phyloP scores from a whole-genome alignment of 1,284 basidiomycete genomes.

The Leccinum ponderosum region DNA sequence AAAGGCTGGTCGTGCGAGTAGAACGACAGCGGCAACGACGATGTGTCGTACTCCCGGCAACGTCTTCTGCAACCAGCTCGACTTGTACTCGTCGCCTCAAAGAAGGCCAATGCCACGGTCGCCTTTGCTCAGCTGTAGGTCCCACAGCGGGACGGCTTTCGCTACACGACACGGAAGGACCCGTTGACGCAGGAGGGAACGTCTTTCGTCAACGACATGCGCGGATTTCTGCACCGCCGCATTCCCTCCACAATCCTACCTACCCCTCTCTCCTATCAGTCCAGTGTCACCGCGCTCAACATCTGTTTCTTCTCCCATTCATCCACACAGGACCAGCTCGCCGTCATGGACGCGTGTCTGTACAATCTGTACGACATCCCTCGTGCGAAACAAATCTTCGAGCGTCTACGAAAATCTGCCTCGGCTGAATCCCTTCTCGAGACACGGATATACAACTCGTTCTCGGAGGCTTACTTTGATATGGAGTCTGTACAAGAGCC shows the following conservation, averaged over 20 bases:
- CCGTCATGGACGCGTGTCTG: too few species aligned
- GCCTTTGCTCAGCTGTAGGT: constrained; percentile 43
- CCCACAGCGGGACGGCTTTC: constrained; percentile 39
- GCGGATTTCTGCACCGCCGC: constrained; percentile 49
- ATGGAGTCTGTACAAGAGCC: constrained; percentile 53
- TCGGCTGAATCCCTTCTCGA: constrained; percentile 39
- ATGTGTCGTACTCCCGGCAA: constrained; percentile 61
- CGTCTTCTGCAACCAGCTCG: constrained; percentile 66
- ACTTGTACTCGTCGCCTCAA: constrained; percentile 60
- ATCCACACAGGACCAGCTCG: constrained; percentile 63
- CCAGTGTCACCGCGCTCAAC: constrained; percentile 36
- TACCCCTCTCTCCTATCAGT: constrained; percentile 55
- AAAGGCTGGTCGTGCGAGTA: background rate
- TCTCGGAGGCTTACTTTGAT: constrained; percentile 62
- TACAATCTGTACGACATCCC: too few species aligned
- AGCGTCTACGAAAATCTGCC: too few species aligned
- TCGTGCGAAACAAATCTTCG: too few species aligned
- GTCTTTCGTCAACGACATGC: constrained; percentile 37
- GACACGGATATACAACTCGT: constrained; percentile 48
- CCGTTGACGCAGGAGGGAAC: constrained; percentile 20
- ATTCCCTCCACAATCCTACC: constrained; percentile 60
- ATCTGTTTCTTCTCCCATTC: constrained; percentile 67
- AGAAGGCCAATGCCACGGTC: constrained; percentile 49
- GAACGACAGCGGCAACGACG: constrained; percentile 10
- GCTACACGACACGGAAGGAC: constrained; percentile 32